Base-by-base conservation (phyloP, 2,329 filamentous ascomycete genomes). In the Colletotrichum camelliae region DNA sequence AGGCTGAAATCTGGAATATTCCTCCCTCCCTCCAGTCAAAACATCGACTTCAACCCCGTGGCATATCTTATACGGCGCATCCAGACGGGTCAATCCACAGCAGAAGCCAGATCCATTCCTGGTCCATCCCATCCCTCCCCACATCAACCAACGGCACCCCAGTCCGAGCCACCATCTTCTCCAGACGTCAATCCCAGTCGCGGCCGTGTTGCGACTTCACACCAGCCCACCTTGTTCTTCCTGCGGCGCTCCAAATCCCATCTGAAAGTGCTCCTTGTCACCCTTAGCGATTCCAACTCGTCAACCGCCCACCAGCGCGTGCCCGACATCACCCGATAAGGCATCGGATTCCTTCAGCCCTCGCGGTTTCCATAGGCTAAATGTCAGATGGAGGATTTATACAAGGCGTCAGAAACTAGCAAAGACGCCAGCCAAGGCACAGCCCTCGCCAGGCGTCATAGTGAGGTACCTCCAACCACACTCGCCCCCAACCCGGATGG, bases 301-400 rank as follows among this genome's bases (percentile, higher is more conserved):
- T 43, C 43, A 35, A 60, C n/a, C 8, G 13, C n/a, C 24, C 35
- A 10, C 65, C 62, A 29, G 24, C 55, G 39, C 52, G 21, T 24
- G 18, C 13, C 73, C 74, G 74, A 65, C 13, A 76, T 68, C 33
- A 33, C 70, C 74, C 74, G 74, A 76, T 74, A 70, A 71, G 73
- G 74, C 43, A 29, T 64, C 72, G 48, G 48, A 10, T 58, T 66
- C 31, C 18, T 18, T 48, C 58, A 37, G 57, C 27, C 33, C 57
- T 70, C 27, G 31, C 13, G 16, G 10, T 10, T 10, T 48, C 27
- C 29, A 70, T 66, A 76, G 70, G 65, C 74, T 74, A 69, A 74
- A 74, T 70, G 43, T 7, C 12, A 18, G 37, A 43, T 12, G 52
- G 21, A 21, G 52, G 37, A 39, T 24, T 37, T 6, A 27, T 27